These are phyloP conservation scores for Haplographium delicatum DNA, from an alignment of 495 filamentous ascomycete species.

Conservation along the genomic window DNA sequence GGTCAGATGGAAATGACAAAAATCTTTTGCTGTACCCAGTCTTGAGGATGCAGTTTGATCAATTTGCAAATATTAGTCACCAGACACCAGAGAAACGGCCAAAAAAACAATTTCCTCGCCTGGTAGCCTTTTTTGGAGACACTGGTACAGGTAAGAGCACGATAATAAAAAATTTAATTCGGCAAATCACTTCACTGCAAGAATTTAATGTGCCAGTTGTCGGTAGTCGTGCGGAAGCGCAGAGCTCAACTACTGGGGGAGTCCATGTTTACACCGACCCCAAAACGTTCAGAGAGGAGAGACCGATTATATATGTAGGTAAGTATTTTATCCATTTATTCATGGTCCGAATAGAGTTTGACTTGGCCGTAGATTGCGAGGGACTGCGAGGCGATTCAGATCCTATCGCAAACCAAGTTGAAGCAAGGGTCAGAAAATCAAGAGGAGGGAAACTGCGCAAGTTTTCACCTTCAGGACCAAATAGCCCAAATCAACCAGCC, in stretches of 20 bases:
- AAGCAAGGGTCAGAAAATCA: neutral
- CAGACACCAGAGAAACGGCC: neutral
- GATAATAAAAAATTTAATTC: neutral
- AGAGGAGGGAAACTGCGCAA: neutral
- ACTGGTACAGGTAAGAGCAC: neutral
- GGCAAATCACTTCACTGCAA: neutral
- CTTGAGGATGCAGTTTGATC: neutral
- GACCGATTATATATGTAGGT: slow-evolving; percentile 1
- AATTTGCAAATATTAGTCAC: neutral
- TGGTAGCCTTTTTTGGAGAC: slow-evolving; percentile 1
- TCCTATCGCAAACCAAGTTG: neutral
- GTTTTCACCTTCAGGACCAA: neutral
- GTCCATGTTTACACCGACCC: neutral
- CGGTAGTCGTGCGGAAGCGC: neutral
- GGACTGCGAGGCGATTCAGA: neutral
- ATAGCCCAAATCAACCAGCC: neutral
- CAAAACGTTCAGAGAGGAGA: neutral
- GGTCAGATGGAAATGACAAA: neutral
- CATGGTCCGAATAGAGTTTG: too few species aligned
- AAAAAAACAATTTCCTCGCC: neutral
- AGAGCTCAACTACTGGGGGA: neutral
- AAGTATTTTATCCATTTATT: too few species aligned
- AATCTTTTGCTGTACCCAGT: neutral
- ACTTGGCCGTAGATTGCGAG: neutral
- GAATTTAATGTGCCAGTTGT: neutral